Evolutionary conservation across 495 filamentous ascomycete genomes (phyloP), one percentile per base, ranked within the genome.

Genomic region (Penicillium manginii): DNA sequence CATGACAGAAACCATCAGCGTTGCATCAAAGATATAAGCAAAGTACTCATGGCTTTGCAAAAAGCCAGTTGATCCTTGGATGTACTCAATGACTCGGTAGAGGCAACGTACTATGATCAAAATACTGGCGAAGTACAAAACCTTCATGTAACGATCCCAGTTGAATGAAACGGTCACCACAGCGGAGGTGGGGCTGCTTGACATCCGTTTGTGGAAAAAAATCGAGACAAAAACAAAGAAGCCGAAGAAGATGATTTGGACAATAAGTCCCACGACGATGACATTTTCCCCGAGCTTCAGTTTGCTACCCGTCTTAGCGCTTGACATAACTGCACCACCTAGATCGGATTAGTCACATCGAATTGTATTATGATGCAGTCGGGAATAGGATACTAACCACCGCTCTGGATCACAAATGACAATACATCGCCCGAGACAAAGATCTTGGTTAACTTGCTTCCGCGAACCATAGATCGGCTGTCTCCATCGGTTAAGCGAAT

Each of bases 81-180:
- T 50, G 60, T 84, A 91, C 70, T 91, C 88, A 5, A 86, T 61
- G 15, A 86, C 68, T n/a, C 88, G 77, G 62, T 86, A 88, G 5
- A 88, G 52, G 17, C 75, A 83, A 14, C 88, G 78, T 2, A 88
- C 63, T 54, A 91, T 60, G 54, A 91, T 88, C 29, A 88, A 67
- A 1, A 58, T 63, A 49, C 76, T 82, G 4, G 72, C 72, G 2
- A 50, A 50, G 59, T 88, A 90, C 1, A 88, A 73, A 39, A 78
- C 68, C 86, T 17, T 50, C 50, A 67, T 12, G 15, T 55, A 55
- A 63, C 48, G 23, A 84, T 62, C 50, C 87, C 86, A 90, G 8
- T 68, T 57, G 5, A 50, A 17, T 3, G 29, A 18, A 2, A 4
- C 31, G 6, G 11, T 12, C 17, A 55, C 1, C 0, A 66, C 59